Percentiles rank a stretch among this genome's conserved stretches.
Evolutionary conservation across 352 stramenopile genomes (phyloP).

Genomic region (Elongisporangium anandrum): DNA sequence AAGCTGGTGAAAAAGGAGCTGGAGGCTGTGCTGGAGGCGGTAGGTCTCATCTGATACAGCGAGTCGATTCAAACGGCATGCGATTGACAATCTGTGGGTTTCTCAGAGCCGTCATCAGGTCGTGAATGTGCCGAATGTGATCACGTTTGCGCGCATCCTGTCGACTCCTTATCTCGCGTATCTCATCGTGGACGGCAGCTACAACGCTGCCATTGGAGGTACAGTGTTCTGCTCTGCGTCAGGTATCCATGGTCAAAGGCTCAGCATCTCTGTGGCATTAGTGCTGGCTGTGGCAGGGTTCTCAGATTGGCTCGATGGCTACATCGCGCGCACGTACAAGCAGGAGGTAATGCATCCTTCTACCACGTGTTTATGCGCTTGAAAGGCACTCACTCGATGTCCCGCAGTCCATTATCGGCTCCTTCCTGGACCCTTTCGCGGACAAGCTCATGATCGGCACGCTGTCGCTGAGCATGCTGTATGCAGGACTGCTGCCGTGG

Average conservation of each 20-base stretch:
- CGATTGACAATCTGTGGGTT: not conserved
- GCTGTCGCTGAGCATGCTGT: slow-evolving; percentile 73
- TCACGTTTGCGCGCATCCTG: slow-evolving; percentile 74
- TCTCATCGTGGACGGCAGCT: slow-evolving; percentile 64
- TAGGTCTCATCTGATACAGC: too few species aligned
- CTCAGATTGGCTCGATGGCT: slow-evolving; percentile 82
- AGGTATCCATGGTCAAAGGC: not conserved
- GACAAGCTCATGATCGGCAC: slow-evolving; percentile 79
- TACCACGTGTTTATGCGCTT: not conserved
- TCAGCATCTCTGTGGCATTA: slow-evolving; percentile 14
- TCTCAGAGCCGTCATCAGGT: slow-evolving; percentile 44
- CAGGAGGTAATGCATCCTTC: slow-evolving; percentile 35
- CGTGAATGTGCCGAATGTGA: slow-evolving; percentile 74
- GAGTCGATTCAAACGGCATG: too few species aligned
- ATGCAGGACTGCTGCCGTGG: slow-evolving; percentile 55
- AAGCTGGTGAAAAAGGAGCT: not conserved
- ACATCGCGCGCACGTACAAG: slow-evolving; percentile 69
- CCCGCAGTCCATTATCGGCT: slow-evolving; percentile 64
- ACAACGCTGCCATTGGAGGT: slow-evolving; percentile 66
- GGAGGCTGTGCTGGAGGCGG: not conserved
- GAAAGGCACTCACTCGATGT: not conserved
- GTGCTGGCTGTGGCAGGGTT: slow-evolving; percentile 67
- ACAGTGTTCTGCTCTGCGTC: slow-evolving; percentile 14
- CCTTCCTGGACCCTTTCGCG: slow-evolving; percentile 77
- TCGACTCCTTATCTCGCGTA: slow-evolving; percentile 74